Conservation (phyloP, 2,329 filamentous ascomycete genomes). For the Colletotrichum lupini region DNA sequence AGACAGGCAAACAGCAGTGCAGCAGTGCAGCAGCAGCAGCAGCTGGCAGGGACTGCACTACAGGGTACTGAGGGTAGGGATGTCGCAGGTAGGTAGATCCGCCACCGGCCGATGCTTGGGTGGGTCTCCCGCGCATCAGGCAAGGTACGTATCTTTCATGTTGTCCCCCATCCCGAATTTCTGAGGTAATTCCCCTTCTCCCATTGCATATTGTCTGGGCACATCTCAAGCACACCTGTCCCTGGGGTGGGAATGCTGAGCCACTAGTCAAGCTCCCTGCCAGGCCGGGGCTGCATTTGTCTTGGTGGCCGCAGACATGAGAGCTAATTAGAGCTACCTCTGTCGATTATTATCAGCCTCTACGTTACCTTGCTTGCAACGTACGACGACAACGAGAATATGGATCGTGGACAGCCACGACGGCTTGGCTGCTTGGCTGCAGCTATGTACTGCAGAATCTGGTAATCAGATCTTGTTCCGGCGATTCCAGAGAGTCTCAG, state of each 20-base stretch:
- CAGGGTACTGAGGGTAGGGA: background rate
- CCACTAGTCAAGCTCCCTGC: slow-evolving; percentile 18
- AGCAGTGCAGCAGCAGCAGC: background rate
- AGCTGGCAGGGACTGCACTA: background rate
- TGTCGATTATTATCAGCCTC: background rate
- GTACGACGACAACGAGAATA: background rate
- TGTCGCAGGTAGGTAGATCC: slow-evolving; percentile 11
- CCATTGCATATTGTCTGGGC: background rate
- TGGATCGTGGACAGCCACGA: background rate
- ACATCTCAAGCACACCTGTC: too few species aligned
- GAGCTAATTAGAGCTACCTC: background rate
- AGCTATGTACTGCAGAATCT: background rate
- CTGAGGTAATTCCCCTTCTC: background rate
- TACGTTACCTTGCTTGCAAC: background rate
- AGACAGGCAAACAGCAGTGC: background rate
- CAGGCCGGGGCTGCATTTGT: slow-evolving; percentile 4
- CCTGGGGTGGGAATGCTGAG: background rate
- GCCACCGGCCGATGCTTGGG: slow-evolving; percentile 17
- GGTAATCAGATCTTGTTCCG: background rate
- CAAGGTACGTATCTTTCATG: background rate
- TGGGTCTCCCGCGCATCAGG: background rate
- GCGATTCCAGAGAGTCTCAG: background rate
- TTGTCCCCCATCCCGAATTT: background rate
- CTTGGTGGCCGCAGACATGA: background rate
- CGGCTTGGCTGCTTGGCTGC: slow-evolving; percentile 3